Base-by-base conservation (phyloP, 2,329 filamentous ascomycete species). In the Ophiostoma sp. region DNA sequence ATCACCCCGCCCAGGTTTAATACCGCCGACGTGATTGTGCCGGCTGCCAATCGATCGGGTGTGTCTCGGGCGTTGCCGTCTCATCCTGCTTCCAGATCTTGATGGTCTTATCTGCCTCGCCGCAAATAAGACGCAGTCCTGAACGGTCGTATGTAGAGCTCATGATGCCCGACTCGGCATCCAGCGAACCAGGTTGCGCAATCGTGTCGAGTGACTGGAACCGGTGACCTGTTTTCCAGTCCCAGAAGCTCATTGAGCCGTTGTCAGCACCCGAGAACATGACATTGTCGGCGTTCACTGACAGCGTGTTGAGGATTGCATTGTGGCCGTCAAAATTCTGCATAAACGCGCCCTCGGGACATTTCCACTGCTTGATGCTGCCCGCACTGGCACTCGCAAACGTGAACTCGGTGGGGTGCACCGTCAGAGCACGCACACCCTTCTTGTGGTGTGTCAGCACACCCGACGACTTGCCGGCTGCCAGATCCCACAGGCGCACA, bases 341-440 rank as follows among this genome's bases (percentile, higher is more conserved):
- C 95, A 99, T 99, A 77, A 99, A 98, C 16, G 92, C 92, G 49
- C 94, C 96, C 76, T 97, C 93, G 1, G 96, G 96, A 73, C 93
- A 98, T 78, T 98, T 97, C 94, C 95, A 99, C 80, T 99, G 95
- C 82, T 99, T 99, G 80, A 99, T 97, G 76, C 91, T 93, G 38
- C 91, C 90, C 0, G 94, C 93, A 75, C 92, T 96, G 60, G 90
- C 95, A 70, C 87, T 93, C 4, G 95, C 95, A 76, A 99, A 99
- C 0, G 96, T 99, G 76, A 97, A 99, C 78, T 99, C 95, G 70
- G 87, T 87, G 0, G 96, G 95, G 76, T 99, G 95, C 3, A 89
- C 84, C 11, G 92, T 87, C 12, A 99, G 84, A 2, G 90, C 88
- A 66, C 95, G 87, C 11, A 99, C 93, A 68, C 94, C 93, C 81